Conservation (phyloP, 2,329 filamentous ascomycete species). For the Daldinia sp. region DNA sequence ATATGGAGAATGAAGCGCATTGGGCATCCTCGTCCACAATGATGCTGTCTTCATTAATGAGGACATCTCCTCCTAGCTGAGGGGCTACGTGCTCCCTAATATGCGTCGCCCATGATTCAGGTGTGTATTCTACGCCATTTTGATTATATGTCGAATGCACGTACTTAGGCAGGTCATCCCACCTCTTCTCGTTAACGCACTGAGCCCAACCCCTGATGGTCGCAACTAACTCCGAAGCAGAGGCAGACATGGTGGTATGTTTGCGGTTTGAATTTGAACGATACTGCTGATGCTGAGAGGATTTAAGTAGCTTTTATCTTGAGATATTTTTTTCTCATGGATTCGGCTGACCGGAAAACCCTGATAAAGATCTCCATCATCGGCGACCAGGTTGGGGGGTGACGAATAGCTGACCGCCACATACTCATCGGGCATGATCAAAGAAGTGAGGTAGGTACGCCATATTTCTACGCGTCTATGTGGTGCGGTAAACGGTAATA, state of each 20-base stretch:
- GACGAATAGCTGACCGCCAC: slow-evolving; percentile 25
- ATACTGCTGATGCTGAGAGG: neutral
- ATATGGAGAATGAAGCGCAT: slow-evolving; percentile 25
- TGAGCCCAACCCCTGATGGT: slow-evolving; percentile 24
- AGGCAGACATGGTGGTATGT: slow-evolving; percentile 21
- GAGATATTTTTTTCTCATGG: neutral
- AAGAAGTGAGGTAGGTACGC: neutral
- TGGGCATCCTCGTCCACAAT: slow-evolving; percentile 27
- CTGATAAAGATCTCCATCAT: slow-evolving; percentile 4
- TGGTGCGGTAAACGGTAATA: slow-evolving; percentile 1
- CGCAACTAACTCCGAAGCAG: slow-evolving; percentile 20
- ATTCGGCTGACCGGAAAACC: neutral
- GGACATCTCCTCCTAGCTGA: slow-evolving; percentile 19
- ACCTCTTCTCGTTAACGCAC: slow-evolving; percentile 34
- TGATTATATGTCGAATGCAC: slow-evolving; percentile 29
- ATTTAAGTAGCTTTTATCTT: neutral
- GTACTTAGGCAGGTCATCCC: slow-evolving; percentile 26
- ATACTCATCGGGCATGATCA: slow-evolving; percentile 14
- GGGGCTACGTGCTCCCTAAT: slow-evolving; percentile 21
- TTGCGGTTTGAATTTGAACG: neutral
- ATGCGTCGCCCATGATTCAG: slow-evolving; percentile 21
- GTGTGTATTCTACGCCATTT: slow-evolving; percentile 29
- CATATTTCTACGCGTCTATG: slow-evolving; percentile 14
- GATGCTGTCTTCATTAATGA: slow-evolving; percentile 28
- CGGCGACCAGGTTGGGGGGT: slow-evolving; percentile 1